Conservation (phyloP, 495 filamentous ascomycete species). For the Schizothecium vesticola region DNA sequence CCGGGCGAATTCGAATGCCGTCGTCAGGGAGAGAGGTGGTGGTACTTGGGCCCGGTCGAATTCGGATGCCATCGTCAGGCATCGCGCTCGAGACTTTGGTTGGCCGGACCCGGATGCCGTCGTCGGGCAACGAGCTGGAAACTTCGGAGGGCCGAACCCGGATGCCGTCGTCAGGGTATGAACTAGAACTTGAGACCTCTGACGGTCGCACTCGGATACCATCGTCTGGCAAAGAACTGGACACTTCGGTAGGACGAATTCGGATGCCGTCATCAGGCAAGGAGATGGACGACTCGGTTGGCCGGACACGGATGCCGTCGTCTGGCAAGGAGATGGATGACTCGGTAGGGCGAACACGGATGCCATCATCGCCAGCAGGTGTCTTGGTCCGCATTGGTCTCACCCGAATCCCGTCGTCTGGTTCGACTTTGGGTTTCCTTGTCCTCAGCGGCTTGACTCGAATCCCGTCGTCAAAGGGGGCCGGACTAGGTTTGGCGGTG, state of each 20-base stretch:
- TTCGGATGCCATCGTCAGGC: constrained; percentile 26
- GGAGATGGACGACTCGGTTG: constrained; percentile 24
- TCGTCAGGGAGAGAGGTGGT: constrained; percentile 6
- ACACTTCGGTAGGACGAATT: constrained; percentile 17
- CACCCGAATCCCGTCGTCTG: constrained; percentile 36
- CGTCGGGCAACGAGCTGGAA: constrained; percentile 1
- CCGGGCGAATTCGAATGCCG: constrained; percentile 29
- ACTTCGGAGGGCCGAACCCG: not conserved
- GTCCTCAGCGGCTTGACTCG: constrained; percentile 27
- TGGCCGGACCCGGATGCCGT: constrained; percentile 2
- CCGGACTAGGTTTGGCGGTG: constrained; percentile 14
- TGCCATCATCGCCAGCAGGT: constrained; percentile 22
- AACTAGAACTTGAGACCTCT: not conserved
- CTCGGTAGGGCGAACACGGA: constrained; percentile 32
- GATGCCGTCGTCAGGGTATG: constrained; percentile 1
- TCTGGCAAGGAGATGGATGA: constrained; percentile 12
- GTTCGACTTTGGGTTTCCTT: constrained; percentile 15
- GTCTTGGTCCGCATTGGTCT: constrained; percentile 22
- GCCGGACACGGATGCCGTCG: constrained; percentile 32
- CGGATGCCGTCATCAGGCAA: constrained; percentile 17
- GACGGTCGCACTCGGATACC: constrained; percentile 18
- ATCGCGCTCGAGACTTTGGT: not conserved
- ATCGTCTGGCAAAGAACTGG: constrained; percentile 2
- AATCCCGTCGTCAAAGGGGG: constrained; percentile 31
- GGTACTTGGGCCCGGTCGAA: constrained; percentile 8